Conservation (phyloP, 352 stramenopile species). For the Pilasporangium apinafurcum region DNA sequence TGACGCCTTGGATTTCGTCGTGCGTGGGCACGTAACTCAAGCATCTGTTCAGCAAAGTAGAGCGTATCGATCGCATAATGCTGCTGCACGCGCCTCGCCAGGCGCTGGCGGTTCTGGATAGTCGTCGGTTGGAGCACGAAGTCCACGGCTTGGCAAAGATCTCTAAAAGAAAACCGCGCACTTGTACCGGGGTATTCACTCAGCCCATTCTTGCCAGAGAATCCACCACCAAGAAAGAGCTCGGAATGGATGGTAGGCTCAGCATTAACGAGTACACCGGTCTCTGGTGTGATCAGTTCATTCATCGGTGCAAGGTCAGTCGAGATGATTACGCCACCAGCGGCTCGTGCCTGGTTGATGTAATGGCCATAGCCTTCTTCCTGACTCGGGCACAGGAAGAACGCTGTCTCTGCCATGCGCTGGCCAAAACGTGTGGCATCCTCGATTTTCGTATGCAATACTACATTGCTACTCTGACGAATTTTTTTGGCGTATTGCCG, state of each 20-base stretch:
- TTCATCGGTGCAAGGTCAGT: slow-evolving; percentile 59
- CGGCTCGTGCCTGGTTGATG: slow-evolving; percentile 60
- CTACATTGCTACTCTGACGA: slow-evolving; percentile 10
- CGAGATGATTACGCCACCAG: slow-evolving; percentile 35
- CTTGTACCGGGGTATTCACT: slow-evolving; percentile 1
- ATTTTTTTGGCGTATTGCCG: slow-evolving; percentile 22
- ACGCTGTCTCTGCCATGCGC: slow-evolving; percentile 40
- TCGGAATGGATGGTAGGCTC: no score
- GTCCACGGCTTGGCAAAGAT: slow-evolving; percentile 7
- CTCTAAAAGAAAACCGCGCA: not conserved
- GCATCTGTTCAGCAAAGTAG: slow-evolving; percentile 2
- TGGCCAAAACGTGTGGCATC: slow-evolving; percentile 33
- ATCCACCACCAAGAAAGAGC: no score
- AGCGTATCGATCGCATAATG: slow-evolving; percentile 5
- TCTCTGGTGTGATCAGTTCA: no score
- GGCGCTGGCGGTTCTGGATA: slow-evolving; percentile 1
- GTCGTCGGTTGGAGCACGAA: not conserved
- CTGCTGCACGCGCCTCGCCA: slow-evolving; percentile 1
- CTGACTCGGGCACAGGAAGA: slow-evolving; percentile 54
- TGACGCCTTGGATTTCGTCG: no score
- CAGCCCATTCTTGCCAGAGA: not conserved
- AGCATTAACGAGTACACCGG: no score
- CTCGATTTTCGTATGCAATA: slow-evolving; percentile 29
- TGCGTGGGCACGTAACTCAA: slow-evolving; percentile 1
- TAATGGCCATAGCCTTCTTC: slow-evolving; percentile 68